Evolutionary conservation across 2,329 filamentous ascomycete genomes (phyloP), one percentile per base, ranked within the genome.

Genomic region (Chrysoporthe puriensis): DNA sequence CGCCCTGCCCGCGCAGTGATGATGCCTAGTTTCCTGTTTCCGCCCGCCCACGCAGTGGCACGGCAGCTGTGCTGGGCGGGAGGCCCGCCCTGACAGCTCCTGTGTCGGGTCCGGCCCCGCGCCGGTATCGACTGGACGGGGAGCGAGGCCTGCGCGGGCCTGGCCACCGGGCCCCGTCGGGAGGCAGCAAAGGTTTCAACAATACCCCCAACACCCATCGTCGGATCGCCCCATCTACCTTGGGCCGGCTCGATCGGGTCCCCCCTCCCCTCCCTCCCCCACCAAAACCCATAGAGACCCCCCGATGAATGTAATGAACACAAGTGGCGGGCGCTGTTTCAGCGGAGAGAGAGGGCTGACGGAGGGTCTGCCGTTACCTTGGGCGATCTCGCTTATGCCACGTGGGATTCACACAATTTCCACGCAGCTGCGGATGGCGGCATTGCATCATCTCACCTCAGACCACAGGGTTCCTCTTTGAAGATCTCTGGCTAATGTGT

Each of bases 391-490:
- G 44, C 44, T 7, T 46, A n/a, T 56, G 52, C 26, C 52, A 57
- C 54, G 54, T 57, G 54, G 32, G 8, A 18, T 57, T 14, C 14
- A 56, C 9, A 56, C 52, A 34, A 36, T 57, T 57, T 34, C 34
- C 54, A 56, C 32, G 26, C 52, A 56, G 21, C 26, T 56, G 14
- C 13, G 9, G 34, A 14, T 40, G 18, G 34, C 34, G 32, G 32
- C 34, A 18, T 57, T n/a, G 16, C 54, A 57, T 40, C 54, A 57
- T 57, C 54, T 57, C 54, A 57, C 54, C 32, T 57, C 54, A 57
- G 54, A 57, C 40, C 32, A 14, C 32, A 40, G 32, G 34, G 32
- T 40, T 40, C 18, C 32, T 18, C 8, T n/a, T 40, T 5, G 34
- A 57, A n/a, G 14, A 14, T 26, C 16, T 48, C 21, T 57, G 40